phyloP scores from a whole-genome alignment of 2,329 filamentous ascomycete species.

The Fusarium anthophilum region DNA sequence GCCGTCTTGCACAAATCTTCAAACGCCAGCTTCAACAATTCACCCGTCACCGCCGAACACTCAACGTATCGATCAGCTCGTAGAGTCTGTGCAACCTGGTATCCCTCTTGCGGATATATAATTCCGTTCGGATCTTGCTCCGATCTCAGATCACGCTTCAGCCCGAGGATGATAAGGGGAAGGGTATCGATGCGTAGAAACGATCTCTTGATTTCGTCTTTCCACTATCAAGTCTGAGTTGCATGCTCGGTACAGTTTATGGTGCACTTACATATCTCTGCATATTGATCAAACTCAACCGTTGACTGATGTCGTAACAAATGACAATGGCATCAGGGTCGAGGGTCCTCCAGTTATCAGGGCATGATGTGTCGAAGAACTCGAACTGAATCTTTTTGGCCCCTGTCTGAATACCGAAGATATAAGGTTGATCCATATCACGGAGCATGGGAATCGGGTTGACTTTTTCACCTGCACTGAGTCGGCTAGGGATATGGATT shows the following conservation, averaged over 20 bases:
- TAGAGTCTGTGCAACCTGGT: conserved; percentile 65
- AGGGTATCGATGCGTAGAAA: conserved; percentile 60
- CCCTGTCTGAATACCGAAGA: conserved; percentile 62
- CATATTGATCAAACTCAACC: conserved; percentile 67
- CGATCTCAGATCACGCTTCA: conserved; percentile 69
- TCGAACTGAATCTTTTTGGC: conserved; percentile 60
- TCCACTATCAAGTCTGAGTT: conserved; percentile 58
- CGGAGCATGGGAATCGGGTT: conserved; percentile 60
- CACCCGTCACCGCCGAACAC: conserved; percentile 69
- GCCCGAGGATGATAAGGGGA: conserved; percentile 65
- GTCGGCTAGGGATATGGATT: conserved; percentile 52
- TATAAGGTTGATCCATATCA: conserved; percentile 69
- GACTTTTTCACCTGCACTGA: conserved; percentile 57
- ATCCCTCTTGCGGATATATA: conserved; percentile 70
- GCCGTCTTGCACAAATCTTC: conserved; percentile 70
- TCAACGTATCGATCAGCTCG: conserved; percentile 71
- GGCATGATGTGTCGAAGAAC: conserved; percentile 68
- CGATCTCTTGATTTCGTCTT: conserved; percentile 60
- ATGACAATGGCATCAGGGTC: conserved; percentile 67
- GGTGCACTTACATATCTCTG: conserved; percentile 59
- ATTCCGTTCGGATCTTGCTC: conserved; percentile 68
- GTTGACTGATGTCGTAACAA: conserved; percentile 70
- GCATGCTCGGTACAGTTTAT: not conserved
- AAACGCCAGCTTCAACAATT: conserved; percentile 65
- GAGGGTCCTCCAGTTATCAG: conserved; percentile 67